These are phyloP conservation scores for Sphaceloma murrayae DNA, from an alignment of 2,329 filamentous ascomycete genomes.

Conservation along the genomic window DNA sequence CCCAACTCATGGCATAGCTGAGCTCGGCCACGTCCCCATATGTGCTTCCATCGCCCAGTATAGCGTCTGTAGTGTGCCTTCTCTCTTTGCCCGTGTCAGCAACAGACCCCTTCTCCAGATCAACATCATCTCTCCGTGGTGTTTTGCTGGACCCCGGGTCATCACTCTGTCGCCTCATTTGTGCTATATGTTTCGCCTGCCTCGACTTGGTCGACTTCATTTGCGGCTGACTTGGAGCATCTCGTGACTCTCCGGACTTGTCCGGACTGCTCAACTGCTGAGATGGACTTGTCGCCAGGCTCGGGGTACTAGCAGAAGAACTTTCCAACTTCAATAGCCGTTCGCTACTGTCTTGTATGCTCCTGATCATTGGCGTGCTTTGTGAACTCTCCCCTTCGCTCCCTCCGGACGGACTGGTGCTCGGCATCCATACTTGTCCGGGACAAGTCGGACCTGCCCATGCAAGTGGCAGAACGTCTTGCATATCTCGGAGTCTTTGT, in stretches of 20 bases:
- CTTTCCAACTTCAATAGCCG: neutral
- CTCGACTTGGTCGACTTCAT: neutral
- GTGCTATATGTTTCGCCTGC: slow-evolving; percentile 2
- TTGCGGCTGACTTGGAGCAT: neutral
- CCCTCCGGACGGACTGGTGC: no score
- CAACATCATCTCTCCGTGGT: neutral
- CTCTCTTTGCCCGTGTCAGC: neutral
- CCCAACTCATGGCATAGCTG: slow-evolving; percentile 13
- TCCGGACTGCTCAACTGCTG: neutral
- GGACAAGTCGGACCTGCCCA: no score
- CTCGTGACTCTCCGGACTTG: neutral
- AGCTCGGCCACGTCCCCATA: slow-evolving; percentile 3
- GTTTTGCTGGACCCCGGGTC: neutral
- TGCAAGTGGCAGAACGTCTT: no score
- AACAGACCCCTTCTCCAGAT: neutral
- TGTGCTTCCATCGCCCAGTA: neutral
- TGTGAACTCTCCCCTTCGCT: no score
- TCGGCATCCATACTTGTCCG: no score
- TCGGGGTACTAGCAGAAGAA: neutral
- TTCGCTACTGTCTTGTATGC: slow-evolving; percentile 2
- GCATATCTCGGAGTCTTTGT: no score
- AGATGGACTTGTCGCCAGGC: no score
- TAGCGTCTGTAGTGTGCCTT: slow-evolving; percentile 8
- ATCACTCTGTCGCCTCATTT: neutral
- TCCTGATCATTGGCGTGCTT: neutral